Base-by-base conservation (phyloP, 2,329 filamentous ascomycete species). In the Arthroderma sp. region DNA sequence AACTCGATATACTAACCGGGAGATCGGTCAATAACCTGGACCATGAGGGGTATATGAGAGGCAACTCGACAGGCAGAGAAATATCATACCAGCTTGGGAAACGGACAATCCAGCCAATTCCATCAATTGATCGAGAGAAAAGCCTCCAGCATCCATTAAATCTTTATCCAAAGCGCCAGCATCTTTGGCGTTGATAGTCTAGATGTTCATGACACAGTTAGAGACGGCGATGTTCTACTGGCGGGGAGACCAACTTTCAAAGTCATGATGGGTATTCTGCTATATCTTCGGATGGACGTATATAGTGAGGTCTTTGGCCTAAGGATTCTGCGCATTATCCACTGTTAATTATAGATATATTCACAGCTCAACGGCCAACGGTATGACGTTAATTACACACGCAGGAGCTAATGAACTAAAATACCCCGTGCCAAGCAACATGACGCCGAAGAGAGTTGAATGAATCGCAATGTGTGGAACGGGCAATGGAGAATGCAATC, bases 51-150 rank as follows among this genome's bases (percentile, higher is more conserved):
- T 33, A 33, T 1, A n/a, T 28, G 15, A 3, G 46, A n/a, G 2
- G 29, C 15, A 22, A 3, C 15, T 22, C 15, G 15, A 4, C 10
- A 40, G 9, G 6, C 9, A 27, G 29, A 29, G 11, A 32, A 33
- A 42, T 15, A 9, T 15, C 32, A 59, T 60, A 88, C 86, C 80
- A 42, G 83, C 87, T 71, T 96, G 87, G 8, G 89, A 89, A 28
- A 96, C 87, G 1, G 87, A 88, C 0, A 98, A 73, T 0, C 91
- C 91, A 37, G 91, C 91, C 5, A 98, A 70, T 61, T 96, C 91
- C 91, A 98, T 96, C 40, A 98, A 71, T 65, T 98, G 91, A 60
- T 96, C 91, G 45, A 98, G 76, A 7, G 86, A 94, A 66, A 94
- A 98, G 6, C 84, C 87, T 34, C 78, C 77, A 1, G 80, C 78